Evolutionary conservation across 768 basidiomycete genomes (phyloP), one percentile per base, ranked within the genome.

Genomic region (Scleroderma citrinum): DNA sequence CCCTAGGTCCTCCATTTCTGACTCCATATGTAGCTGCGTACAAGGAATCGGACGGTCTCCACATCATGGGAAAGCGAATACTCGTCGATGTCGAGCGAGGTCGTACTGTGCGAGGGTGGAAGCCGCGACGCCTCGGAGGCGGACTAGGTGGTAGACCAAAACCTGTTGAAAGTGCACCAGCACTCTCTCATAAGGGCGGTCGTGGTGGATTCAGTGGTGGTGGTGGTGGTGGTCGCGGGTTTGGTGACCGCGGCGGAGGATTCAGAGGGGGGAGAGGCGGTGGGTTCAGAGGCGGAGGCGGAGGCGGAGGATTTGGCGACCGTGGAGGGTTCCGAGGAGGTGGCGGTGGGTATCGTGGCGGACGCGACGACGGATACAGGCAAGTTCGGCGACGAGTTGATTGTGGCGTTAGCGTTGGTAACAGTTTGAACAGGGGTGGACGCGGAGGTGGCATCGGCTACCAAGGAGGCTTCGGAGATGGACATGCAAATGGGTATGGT

Each of bases 81-180:
- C 76, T 98, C 31, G 95, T 99, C 45, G 96, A 99, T 63, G 96
- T 99, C 54, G 96, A 99, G 69, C 86, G 96, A 31, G 96, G 96
- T 17, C 82, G 96, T 43, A 99, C 96, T 11, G 96, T 99, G 23
- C 83, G 95, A 51, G 96, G 94, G 2, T 99, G 96, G 96, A 97
- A 96, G 65, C 96, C 96, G 1, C 85, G 92, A 43, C 83, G 94
- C 46, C 74, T 98, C 0, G 96, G 95, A 17, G 96, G 96, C n/a
- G 96, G 96, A 5, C 77, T 98, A n/a, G 96, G 96, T n/a, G 96
- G 96, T 23, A 79, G 95, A 51, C 92, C 94, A 17, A 98, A 98
- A 65, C 83, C 82, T 4, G 81, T 80, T 1, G 80, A 78, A 48
- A 57, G 67, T 12, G 62, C 70, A 31, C 54, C 63, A 30, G 52